Percentiles rank a stretch among this genome's conserved stretches.
Conservation (phyloP, 768 basidiomycete species). For the Sistotremastrum suecicum region DNA sequence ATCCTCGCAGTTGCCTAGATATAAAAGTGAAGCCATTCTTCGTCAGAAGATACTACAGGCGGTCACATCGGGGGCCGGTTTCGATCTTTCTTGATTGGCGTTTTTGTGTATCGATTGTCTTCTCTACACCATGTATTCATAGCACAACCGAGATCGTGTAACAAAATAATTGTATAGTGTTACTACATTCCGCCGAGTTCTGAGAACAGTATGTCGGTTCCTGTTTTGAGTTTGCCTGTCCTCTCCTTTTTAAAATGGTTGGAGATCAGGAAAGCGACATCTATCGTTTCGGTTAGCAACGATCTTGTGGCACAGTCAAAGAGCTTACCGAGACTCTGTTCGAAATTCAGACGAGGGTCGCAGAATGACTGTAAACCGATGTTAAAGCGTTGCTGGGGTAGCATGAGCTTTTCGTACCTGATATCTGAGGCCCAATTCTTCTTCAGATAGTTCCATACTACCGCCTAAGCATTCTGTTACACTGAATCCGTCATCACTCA, state of each 20-base stretch:
- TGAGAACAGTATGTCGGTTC: slow-evolving; percentile 21
- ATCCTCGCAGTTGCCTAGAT: slow-evolving; percentile 46
- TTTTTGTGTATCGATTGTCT: neutral
- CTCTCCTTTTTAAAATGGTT: slow-evolving; percentile 66
- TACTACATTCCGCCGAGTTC: slow-evolving; percentile 15
- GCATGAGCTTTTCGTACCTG: slow-evolving; percentile 32
- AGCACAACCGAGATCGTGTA: too few species aligned
- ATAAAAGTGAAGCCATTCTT: slow-evolving; percentile 47
- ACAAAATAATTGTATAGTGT: too few species aligned
- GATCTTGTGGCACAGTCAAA: neutral
- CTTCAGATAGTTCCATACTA: slow-evolving; percentile 86
- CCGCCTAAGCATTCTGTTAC: slow-evolving; percentile 97
- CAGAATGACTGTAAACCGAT: slow-evolving; percentile 56
- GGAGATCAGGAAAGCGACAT: slow-evolving; percentile 78
- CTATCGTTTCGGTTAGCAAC: slow-evolving; percentile 18
- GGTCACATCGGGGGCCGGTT: slow-evolving; percentile 79
- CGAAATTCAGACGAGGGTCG: slow-evolving; percentile 87
- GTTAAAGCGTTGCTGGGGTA: too few species aligned
- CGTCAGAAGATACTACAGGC: slow-evolving; percentile 72
- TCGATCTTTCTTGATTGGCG: slow-evolving; percentile 63
- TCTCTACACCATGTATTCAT: too few species aligned
- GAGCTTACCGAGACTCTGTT: slow-evolving; percentile 76
- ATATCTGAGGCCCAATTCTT: slow-evolving; percentile 81
- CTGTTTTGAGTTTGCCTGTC: slow-evolving; percentile 17
- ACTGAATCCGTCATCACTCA: slow-evolving; percentile 81